These are phyloP conservation scores for Polygonum aviculare DNA, from an alignment of 148 eudicot species.

Conservation along the genomic window DNA sequence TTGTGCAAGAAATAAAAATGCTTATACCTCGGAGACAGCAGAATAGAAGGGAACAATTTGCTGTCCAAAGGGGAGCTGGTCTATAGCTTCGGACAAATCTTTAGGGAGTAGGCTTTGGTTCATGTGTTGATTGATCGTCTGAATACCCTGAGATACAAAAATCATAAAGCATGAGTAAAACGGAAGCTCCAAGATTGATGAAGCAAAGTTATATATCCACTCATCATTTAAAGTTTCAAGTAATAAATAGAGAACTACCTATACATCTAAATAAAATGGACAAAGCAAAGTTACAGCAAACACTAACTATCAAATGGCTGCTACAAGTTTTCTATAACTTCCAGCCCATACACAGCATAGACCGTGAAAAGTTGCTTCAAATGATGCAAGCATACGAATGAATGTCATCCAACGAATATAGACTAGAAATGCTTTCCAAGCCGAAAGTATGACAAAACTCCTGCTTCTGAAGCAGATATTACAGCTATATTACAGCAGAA, in stretches of 20 bases:
- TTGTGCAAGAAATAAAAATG: not conserved
- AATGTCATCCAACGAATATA: not conserved
- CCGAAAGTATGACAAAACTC: not conserved
- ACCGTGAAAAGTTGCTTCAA: not conserved
- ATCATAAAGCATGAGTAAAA: not conserved
- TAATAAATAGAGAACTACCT: too few relatives aligned
- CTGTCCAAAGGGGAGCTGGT: slow-evolving; percentile 1
- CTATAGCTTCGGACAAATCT: slow-evolving; percentile 2
- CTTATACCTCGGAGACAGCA: slow-evolving; percentile 7
- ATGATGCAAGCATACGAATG: not conserved
- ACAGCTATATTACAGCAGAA: not conserved
- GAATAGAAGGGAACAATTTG: slow-evolving; percentile 9
- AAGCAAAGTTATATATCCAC: too few relatives aligned
- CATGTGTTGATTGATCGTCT: not conserved
- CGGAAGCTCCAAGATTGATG: too few relatives aligned
- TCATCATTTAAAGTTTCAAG: too few relatives aligned
- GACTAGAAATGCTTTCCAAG: not conserved
- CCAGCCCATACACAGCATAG: not conserved
- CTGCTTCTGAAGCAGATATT: not conserved
- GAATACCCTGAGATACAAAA: slow-evolving; percentile 1
- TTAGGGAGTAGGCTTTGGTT: not conserved
- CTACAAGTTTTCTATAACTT: not conserved
- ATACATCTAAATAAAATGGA: not conserved
- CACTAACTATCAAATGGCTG: not conserved
- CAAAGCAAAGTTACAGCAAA: not conserved